Conservation (phyloP, 106 monocot genomes). For the Narthecium ossifragum region DNA sequence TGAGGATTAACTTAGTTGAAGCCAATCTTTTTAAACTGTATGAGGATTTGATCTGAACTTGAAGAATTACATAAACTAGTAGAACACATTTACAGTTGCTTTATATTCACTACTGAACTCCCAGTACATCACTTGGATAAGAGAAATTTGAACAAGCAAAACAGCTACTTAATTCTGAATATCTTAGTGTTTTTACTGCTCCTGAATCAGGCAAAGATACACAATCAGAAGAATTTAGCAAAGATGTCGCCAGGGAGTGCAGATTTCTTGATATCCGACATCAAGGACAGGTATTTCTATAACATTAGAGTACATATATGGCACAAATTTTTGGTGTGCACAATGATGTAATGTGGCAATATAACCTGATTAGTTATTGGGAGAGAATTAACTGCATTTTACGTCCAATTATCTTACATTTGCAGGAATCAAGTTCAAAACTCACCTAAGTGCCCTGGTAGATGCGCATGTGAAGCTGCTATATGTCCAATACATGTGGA, state of each 20-base stretch:
- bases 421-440: constrained; percentile 27
- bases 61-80: no score
- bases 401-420: constrained; percentile 3
- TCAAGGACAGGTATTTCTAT: constrained; percentile 33
- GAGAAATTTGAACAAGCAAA: no score
- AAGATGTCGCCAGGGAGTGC: constrained; percentile 25
- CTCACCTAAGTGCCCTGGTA: constrained; percentile 14
- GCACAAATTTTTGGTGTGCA: not conserved
- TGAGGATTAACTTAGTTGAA: no score
- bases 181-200: not conserved
- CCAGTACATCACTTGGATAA: no score
- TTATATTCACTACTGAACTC: no score
- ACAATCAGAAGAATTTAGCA: constrained; percentile 13
- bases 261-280: constrained; percentile 25
- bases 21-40: no score
- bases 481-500: constrained; percentile 15
- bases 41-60: no score
- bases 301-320: no score
- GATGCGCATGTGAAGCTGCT: constrained; percentile 17
- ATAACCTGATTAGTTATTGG: constrained; percentile 8
- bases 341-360: not conserved
- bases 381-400: no score
- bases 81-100: no score
- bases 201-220: constrained; percentile 35
- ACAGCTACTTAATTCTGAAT: not conserved